A percentile compares a stretch with the other conserved stretches of the same genome.
Conservation (phyloP, 2,329 filamentous ascomycete genomes). For the Ophiostoma sp. region DNA sequence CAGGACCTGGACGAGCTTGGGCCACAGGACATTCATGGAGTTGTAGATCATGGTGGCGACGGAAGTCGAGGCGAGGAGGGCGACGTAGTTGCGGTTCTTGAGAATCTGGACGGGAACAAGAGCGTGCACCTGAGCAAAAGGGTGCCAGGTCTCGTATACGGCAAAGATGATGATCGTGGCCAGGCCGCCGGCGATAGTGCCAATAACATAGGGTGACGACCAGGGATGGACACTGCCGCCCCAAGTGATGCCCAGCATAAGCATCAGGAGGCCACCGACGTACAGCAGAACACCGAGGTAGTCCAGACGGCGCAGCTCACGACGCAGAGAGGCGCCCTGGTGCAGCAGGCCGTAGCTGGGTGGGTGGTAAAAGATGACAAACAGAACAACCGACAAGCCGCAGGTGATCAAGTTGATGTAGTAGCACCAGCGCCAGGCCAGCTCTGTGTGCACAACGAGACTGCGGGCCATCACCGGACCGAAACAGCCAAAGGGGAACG, state of each 20-base stretch:
- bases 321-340: constrained; percentile 39
- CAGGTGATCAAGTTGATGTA: constrained; percentile 44
- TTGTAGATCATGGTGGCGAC: constrained; percentile 31
- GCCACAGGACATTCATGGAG: constrained; percentile 35
- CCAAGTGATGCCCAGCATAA: constrained; percentile 50
- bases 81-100: constrained; percentile 36
- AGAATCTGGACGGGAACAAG: constrained; percentile 42
- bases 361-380: constrained; percentile 45
- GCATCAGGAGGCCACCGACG: constrained; percentile 46
- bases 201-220: constrained; percentile 38
- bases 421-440: constrained; percentile 45
- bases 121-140: constrained; percentile 34
- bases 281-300: constrained; percentile 48
- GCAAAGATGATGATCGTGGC: constrained; percentile 33
- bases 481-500: constrained; percentile 34
- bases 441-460: constrained; percentile 38
- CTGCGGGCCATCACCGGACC: constrained; percentile 38
- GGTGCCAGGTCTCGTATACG: constrained; percentile 31
- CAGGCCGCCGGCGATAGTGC: constrained; percentile 34
- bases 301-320: constrained; percentile 41
- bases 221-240: constrained; percentile 46
- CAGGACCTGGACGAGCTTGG: constrained; percentile 38
- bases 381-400: constrained; percentile 38
- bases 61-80: constrained; percentile 36
- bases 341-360: constrained; percentile 44